A percentile compares a stretch with the other conserved stretches of the same genome.
Evolutionary conservation across 2,329 filamentous ascomycete species (phyloP).

Genomic region (Berkeleyomyces basicola): DNA sequence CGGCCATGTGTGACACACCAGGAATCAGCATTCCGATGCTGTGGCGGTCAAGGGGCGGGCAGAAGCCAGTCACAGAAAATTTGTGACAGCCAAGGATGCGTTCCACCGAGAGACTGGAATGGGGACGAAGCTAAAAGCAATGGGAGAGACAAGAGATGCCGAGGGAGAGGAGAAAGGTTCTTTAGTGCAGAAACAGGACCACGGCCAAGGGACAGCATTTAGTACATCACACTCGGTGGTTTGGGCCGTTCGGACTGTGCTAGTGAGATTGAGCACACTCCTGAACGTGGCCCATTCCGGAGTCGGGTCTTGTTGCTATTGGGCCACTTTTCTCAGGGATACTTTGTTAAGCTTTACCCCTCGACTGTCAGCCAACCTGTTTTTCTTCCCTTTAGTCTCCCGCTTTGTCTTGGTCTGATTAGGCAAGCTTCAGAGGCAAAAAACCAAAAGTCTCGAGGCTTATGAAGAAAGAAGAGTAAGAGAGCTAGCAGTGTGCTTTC

Average conservation of each 20-base stretch:
- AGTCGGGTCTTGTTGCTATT: neutral
- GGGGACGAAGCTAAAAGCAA: neutral
- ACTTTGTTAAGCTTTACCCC: neutral
- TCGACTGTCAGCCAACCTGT: neutral
- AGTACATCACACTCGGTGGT: too few species aligned
- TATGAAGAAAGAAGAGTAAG: neutral
- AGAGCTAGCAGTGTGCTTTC: neutral
- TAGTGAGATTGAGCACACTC: too few species aligned
- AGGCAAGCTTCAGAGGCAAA: neutral
- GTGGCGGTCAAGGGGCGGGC: neutral
- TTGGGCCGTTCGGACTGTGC: too few species aligned
- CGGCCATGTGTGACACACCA: neutral
- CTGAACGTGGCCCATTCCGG: neutral
- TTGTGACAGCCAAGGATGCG: neutral
- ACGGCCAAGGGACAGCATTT: neutral
- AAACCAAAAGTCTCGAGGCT: neutral
- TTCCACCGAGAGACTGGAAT: neutral
- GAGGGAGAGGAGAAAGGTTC: neutral
- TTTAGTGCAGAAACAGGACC: neutral
- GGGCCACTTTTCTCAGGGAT: neutral
- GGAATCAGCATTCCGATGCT: neutral
- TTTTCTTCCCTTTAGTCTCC: neutral
- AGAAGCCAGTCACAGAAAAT: neutral
- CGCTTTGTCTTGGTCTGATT: neutral
- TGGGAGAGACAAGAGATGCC: neutral